These are phyloP conservation scores for Amylostereum areolatum DNA, from an alignment of 1,284 basidiomycete species.

Conservation along the genomic window DNA sequence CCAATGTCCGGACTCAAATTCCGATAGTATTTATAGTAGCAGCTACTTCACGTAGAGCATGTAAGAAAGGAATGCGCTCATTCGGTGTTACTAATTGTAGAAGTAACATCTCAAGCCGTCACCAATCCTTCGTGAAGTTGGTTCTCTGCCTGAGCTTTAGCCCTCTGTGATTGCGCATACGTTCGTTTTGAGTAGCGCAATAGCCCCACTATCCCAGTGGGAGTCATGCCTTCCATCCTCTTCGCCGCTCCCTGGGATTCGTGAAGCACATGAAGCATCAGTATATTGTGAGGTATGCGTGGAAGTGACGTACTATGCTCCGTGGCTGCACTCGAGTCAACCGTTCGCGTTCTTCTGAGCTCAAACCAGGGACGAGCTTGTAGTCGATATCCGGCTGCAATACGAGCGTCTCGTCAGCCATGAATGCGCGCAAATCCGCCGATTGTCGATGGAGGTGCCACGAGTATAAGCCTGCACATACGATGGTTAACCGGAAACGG, in stretches of 20 bases:
- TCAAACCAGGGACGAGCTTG: slow-evolving; percentile 57
- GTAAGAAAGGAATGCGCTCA: too few species aligned
- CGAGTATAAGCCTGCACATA: slow-evolving; percentile 46
- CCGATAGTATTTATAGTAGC: too few species aligned
- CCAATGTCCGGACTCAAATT: too few species aligned
- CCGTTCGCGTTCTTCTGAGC: slow-evolving; percentile 70
- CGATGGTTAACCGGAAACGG: neutral
- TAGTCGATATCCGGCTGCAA: slow-evolving; percentile 75
- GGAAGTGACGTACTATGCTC: slow-evolving; percentile 52
- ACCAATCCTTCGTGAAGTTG: too few species aligned
- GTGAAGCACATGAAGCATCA: neutral
- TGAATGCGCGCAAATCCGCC: slow-evolving; percentile 72
- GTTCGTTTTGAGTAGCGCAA: slow-evolving; percentile 55
- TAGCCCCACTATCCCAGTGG: slow-evolving; percentile 58
- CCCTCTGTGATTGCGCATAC: slow-evolving; percentile 4
- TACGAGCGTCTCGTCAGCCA: slow-evolving; percentile 67
- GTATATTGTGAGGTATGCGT: neutral
- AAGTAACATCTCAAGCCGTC: too few species aligned
- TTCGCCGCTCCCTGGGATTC: slow-evolving; percentile 68
- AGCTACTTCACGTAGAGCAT: too few species aligned
- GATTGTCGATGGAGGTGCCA: slow-evolving; percentile 63
- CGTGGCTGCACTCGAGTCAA: slow-evolving; percentile 55
- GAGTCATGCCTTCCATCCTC: slow-evolving; percentile 86
- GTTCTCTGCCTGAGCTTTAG: neutral
- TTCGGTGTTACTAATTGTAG: too few species aligned